These are phyloP conservation scores for Cladosporium phlei DNA, from an alignment of 2,329 filamentous ascomycete genomes.

Conservation along the genomic window DNA sequence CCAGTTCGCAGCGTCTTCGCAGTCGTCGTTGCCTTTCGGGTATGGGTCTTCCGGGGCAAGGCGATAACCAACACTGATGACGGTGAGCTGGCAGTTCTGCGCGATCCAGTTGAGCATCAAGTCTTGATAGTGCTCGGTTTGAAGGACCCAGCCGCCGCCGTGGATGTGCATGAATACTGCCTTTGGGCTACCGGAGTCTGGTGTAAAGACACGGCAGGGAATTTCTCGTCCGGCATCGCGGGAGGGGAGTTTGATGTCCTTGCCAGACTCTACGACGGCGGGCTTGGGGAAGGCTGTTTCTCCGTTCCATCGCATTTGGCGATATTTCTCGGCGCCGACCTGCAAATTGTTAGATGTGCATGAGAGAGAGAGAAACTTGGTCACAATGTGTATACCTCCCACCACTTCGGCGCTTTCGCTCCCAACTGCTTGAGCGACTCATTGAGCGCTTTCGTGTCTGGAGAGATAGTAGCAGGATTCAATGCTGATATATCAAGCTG, in stretches of 20 bases:
- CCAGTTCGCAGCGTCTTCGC: constrained; percentile 53
- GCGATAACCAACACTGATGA: constrained; percentile 55
- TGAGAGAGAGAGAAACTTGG: constrained; percentile 20
- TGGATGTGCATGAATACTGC: constrained; percentile 52
- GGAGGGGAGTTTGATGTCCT: constrained; percentile 48
- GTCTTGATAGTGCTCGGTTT: constrained; percentile 42
- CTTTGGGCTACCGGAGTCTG: constrained; percentile 40
- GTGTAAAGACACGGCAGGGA: constrained; percentile 49
- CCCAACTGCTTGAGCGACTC: constrained; percentile 40
- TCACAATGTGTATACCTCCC: constrained; percentile 37
- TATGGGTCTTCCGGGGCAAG: constrained; percentile 57
- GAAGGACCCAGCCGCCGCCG: constrained; percentile 46
- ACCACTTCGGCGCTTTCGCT: constrained; percentile 47
- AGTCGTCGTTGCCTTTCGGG: constrained; percentile 52
- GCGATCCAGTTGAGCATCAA: constrained; percentile 47
- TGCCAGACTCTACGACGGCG: constrained; percentile 42
- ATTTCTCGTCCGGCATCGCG: constrained; percentile 49
- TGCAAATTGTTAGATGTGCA: constrained; percentile 20
- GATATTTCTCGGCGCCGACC: constrained; percentile 50
- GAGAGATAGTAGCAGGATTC: constrained; percentile 35
- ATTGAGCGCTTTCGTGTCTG: constrained; percentile 44
- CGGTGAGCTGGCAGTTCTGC: constrained; percentile 44
- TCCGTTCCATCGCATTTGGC: constrained; percentile 50
- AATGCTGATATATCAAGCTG: constrained; percentile 42
- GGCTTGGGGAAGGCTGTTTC: constrained; percentile 49